These are phyloP conservation scores for Rhizoclosmatium sp. DNA, from an alignment of 192 early-diverging fungal genomes.

Conservation along the genomic window DNA sequence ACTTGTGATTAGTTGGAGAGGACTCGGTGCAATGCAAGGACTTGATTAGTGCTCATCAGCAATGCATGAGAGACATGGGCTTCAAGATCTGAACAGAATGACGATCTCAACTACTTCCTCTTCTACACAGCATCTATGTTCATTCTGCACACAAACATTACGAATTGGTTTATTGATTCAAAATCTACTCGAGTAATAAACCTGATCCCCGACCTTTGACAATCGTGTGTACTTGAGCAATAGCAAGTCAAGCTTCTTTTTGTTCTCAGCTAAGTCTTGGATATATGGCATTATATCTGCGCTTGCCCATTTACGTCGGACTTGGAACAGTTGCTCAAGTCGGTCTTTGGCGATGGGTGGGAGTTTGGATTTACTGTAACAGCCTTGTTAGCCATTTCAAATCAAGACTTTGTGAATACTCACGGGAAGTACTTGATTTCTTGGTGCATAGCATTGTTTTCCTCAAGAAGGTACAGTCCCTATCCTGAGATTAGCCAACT, in stretches of 20 bases:
- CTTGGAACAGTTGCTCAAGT: conserved; percentile 50
- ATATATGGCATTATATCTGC: conserved; percentile 52
- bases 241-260: conserved; percentile 49
- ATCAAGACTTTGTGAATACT: conserved; percentile 35
- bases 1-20: conserved; percentile 65
- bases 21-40: conserved; percentile 78
- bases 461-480: conserved; percentile 18
- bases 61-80: conserved; percentile 92
- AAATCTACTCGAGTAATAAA: conserved; percentile 8
- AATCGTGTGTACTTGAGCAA: conserved; percentile 46
- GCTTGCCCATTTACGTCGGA: conserved; percentile 45
- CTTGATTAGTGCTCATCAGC: conserved; percentile 84
- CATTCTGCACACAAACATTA: too few relatives aligned
- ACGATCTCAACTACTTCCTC: neutral
- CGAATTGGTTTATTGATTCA: neutral
- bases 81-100: conserved; percentile 77
- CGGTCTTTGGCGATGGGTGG: conserved; percentile 47
- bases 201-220: conserved; percentile 9
- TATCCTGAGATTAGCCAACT: neutral
- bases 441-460: neutral
- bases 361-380: conserved; percentile 47
- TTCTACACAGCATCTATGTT: neutral
- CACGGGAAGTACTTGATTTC: conserved; percentile 26
- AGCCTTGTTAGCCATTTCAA: conserved; percentile 11
- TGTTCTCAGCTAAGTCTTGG: conserved; percentile 50